A percentile compares a stretch with the other conserved stretches of the same genome.
phyloP scores from a whole-genome alignment of 768 basidiomycete genomes.

The Pleurotus djamor region DNA sequence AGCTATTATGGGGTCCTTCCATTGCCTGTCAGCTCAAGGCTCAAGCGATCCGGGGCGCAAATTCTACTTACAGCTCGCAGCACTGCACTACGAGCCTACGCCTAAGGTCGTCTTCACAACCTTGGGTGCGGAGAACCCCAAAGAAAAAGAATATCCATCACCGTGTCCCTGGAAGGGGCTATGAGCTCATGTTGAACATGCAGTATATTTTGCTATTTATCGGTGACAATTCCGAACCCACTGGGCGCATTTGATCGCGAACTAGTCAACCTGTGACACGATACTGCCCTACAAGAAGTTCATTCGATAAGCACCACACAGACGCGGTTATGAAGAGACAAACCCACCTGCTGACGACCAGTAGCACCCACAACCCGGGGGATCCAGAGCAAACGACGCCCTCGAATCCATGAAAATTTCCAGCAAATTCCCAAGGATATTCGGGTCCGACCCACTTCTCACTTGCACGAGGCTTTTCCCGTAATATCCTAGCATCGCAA shows the following conservation, averaged over 20 bases:
- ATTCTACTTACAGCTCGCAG: not conserved
- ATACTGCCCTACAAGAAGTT: no score
- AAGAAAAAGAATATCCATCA: not conserved
- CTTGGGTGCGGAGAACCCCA: not conserved
- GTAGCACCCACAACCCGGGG: no score
- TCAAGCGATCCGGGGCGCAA: not conserved
- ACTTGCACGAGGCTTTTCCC: not conserved
- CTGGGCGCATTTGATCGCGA: no score
- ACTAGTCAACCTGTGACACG: no score
- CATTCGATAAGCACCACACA: no score
- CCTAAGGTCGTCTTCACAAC: no score
- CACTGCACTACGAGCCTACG: not conserved
- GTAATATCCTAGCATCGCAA: not conserved
- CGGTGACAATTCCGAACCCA: not conserved
- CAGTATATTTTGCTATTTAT: not conserved
- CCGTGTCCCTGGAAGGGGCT: not conserved
- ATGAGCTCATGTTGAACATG: conserved; percentile 4
- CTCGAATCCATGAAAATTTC: no score
- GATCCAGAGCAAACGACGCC: no score
- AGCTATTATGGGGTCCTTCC: not conserved
- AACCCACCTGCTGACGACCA: no score
- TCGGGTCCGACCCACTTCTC: not conserved
- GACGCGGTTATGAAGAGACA: no score
- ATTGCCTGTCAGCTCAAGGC: not conserved
- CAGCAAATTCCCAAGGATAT: not conserved